Evolutionary conservation across 2,329 filamentous ascomycete species (phyloP).

Genomic region (Ramichloridium luteum): DNA sequence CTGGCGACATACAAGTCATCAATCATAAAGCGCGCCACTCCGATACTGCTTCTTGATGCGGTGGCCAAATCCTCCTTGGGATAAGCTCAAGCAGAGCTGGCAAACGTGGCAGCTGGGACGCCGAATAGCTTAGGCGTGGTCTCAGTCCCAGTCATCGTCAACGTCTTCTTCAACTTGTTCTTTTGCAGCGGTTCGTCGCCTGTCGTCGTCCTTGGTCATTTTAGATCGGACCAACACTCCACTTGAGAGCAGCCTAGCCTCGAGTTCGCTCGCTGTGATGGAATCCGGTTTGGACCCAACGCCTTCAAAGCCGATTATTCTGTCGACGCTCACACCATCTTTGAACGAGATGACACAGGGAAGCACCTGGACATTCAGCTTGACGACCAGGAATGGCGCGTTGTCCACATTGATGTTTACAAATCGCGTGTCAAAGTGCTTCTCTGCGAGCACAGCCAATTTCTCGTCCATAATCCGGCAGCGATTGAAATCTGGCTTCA

Average conservation of each 20-base stretch:
- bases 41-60: no score
- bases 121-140: no score
- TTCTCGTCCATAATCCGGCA: slow-evolving; percentile 51
- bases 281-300: slow-evolving; percentile 41
- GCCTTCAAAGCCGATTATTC: slow-evolving; percentile 48
- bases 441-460: slow-evolving; percentile 41
- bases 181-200: slow-evolving; percentile 22
- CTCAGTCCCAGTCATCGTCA: slow-evolving; percentile 43
- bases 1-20: no score
- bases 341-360: slow-evolving; percentile 48
- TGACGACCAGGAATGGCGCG: slow-evolving; percentile 46
- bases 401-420: slow-evolving; percentile 48
- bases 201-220: slow-evolving; percentile 34
- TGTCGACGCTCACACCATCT: slow-evolving; percentile 42
- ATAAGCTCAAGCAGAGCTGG: no score
- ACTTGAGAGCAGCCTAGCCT: slow-evolving; percentile 38
- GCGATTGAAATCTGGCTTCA: slow-evolving; percentile 50
- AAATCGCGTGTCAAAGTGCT: slow-evolving; percentile 48
- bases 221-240: slow-evolving; percentile 42
- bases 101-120: no score
- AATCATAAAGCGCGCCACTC: no score
- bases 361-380: slow-evolving; percentile 45
- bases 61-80: no score
- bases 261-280: slow-evolving; percentile 44
- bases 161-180: slow-evolving; percentile 27